Base-by-base conservation (phyloP, 2,329 filamentous ascomycete genomes). In the Cryphonectria naterciae region DNA sequence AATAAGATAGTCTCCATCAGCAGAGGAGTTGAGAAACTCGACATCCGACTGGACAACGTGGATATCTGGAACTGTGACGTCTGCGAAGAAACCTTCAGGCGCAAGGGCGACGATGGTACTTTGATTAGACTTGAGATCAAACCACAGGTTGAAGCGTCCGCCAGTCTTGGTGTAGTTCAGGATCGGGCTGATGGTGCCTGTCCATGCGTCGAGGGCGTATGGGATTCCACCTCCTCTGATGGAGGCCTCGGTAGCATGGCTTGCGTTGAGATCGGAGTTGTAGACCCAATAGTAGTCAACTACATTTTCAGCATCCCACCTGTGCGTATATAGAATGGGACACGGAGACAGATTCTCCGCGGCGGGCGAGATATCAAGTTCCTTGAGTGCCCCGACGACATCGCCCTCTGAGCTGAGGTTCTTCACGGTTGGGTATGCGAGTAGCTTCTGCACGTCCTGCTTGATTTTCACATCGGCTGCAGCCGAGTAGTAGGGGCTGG, bases 261-360 rank as follows among this genome's bases (percentile, higher is more conserved):
- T 64, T 6, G 35, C 25, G 17, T 65, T 19, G 2, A 69, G 32
- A 19, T 69, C 68, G 0, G 68, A 69, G 49, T 69, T 69, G n/a
- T 69, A 69, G 28, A 69, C 68, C 68, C 68, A 69, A 28, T 69
- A 69, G 35, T 69, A 69, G 13, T 69, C 61, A 4, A 69, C 68
- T 25, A 41, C 22, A 60, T 65, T 49, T 2, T 65, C 68, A n/a
- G 35, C 62, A 60, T 69, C 68, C 61, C 61, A 69, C 32, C 62
- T 37, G n/a, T 69, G 68, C 17, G 63, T 65, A 11, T 69, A 69
- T 17, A 65, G 49, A 19, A 69, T 65, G 4, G 68, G 68, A 22
- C 46, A 58, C 1, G 62, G 68, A 7, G 68, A 56, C 1, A 69
- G 25, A 8, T 69, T 69, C 35, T 65, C 61, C 8, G 68, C 68